A percentile compares a stretch with the other conserved stretches of the same genome.
Evolutionary conservation across 78 protist genomes (phyloP).

Genomic region (Dictyostelium citrinum): DNA sequence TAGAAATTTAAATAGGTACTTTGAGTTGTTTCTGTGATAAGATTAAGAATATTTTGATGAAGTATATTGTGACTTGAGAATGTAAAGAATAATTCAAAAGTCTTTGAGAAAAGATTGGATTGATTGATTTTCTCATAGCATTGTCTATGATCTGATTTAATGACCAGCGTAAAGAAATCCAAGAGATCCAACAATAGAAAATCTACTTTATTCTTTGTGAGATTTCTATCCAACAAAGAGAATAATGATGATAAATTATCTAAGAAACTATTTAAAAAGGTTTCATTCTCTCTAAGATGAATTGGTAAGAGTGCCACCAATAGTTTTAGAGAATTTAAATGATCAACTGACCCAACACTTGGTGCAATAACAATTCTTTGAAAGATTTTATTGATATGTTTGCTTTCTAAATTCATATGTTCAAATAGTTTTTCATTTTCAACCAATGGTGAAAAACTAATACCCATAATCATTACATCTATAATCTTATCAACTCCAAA

Average conservation of each 20-base stretch:
- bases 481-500: conserved; percentile 60
- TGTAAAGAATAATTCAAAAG: conserved; percentile 21
- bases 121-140: conserved; percentile 38
- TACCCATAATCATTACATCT: conserved; percentile 37
- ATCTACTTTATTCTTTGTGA: conserved; percentile 1
- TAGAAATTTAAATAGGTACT: background rate
- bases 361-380: background rate
- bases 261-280: conserved; percentile 21
- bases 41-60: conserved; percentile 34
- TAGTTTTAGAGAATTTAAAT: conserved; percentile 32
- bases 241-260: conserved; percentile 13
- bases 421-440: conserved; percentile 55
- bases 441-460: conserved; percentile 33
- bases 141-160: conserved; percentile 9
- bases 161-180: conserved; percentile 52
- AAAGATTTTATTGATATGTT: conserved; percentile 50
- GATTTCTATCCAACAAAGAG: conserved; percentile 15
- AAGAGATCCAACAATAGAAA: conserved; percentile 25
- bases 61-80: conserved; percentile 31
- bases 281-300: conserved; percentile 23
- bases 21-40: conserved; percentile 23
- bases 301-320: conserved; percentile 29
- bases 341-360: background rate
- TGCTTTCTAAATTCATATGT: conserved; percentile 20
- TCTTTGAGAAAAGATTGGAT: conserved; percentile 2